Percentiles rank a stretch among this genome's conserved stretches.
Conservation (phyloP, 73 alveolate genomes). For the Paramecium biaurelia region DNA sequence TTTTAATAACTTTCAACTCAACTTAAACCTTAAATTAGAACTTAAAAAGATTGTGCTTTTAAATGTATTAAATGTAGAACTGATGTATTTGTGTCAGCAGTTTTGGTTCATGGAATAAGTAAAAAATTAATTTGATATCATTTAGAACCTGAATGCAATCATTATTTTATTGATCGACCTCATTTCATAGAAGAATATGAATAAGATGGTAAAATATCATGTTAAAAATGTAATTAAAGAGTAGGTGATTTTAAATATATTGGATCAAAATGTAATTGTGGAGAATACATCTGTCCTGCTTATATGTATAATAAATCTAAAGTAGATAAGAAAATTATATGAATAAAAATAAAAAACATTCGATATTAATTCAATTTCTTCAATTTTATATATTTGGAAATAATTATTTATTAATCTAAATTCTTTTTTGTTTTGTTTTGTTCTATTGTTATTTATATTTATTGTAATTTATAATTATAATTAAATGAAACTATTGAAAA, state of each 20-base stretch:
- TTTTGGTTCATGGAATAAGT: background rate
- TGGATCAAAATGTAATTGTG: slow-evolving; percentile 41
- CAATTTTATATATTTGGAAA: background rate
- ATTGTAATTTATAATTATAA: too few relatives aligned
- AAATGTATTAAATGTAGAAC: background rate
- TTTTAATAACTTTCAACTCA: background rate
- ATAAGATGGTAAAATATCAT: slow-evolving; percentile 13
- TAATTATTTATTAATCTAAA: too few relatives aligned
- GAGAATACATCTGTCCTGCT: slow-evolving; percentile 13
- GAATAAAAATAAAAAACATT: background rate
- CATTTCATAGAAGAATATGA: background rate
- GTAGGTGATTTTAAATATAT: slow-evolving; percentile 25
- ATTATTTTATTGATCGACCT: slow-evolving; percentile 28
- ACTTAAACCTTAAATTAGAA: background rate
- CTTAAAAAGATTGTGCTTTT: background rate
- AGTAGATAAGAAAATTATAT: background rate
- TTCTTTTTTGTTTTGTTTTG: too few relatives aligned
- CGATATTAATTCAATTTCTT: background rate
- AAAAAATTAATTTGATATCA: background rate
- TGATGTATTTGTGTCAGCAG: background rate
- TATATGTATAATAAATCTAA: background rate
- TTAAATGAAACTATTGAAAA: too few relatives aligned
- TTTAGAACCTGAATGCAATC: background rate
- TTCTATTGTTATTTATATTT: too few relatives aligned
- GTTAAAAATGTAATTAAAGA: background rate